phyloP scores from a whole-genome alignment of 2,329 filamentous ascomycete genomes.

The Ophiocordyceps camponoti-floridani region DNA sequence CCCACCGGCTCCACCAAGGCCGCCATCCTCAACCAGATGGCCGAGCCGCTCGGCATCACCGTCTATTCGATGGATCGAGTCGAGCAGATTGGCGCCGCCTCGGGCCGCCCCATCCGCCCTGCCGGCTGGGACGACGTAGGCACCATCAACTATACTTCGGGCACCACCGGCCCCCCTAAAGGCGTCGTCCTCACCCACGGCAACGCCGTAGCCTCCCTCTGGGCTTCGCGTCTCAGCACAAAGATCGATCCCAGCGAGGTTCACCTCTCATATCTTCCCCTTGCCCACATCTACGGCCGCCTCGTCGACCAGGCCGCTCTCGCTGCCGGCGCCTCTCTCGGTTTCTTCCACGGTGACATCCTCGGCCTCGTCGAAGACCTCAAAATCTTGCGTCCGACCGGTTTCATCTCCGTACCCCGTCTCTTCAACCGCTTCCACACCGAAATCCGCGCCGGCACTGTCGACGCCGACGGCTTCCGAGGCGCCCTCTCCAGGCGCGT shows the following conservation, averaged over 20 bases:
- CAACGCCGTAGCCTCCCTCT: slow-evolving; percentile 59
- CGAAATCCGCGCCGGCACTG: slow-evolving; percentile 61
- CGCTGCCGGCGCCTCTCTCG: slow-evolving; percentile 55
- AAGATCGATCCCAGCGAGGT: slow-evolving; percentile 36
- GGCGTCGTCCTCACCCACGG: slow-evolving; percentile 69
- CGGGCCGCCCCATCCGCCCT: slow-evolving; percentile 51
- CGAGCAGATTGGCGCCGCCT: slow-evolving; percentile 59
- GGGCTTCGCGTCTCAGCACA: slow-evolving; percentile 37
- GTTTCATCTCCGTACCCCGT: slow-evolving; percentile 76
- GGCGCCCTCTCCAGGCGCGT: slow-evolving; percentile 68
- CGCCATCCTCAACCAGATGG: slow-evolving; percentile 58
- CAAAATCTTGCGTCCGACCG: slow-evolving; percentile 68
- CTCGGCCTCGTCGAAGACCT: slow-evolving; percentile 75
- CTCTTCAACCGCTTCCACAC: slow-evolving; percentile 82
- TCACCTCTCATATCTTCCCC: slow-evolving; percentile 71
- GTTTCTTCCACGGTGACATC: slow-evolving; percentile 90
- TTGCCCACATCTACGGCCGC: slow-evolving; percentile 88
- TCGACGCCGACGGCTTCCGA: slow-evolving; percentile 63
- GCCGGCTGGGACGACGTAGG: slow-evolving; percentile 59
- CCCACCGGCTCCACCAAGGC: slow-evolving; percentile 60
- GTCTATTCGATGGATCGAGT: slow-evolving; percentile 69
- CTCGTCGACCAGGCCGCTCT: slow-evolving; percentile 63
- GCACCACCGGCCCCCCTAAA: slow-evolving; percentile 69
- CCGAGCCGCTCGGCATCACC: slow-evolving; percentile 53
- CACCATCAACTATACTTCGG: slow-evolving; percentile 85